Conservation (phyloP, 2,329 filamentous ascomycete genomes). For the Fusarium cicatricum region DNA sequence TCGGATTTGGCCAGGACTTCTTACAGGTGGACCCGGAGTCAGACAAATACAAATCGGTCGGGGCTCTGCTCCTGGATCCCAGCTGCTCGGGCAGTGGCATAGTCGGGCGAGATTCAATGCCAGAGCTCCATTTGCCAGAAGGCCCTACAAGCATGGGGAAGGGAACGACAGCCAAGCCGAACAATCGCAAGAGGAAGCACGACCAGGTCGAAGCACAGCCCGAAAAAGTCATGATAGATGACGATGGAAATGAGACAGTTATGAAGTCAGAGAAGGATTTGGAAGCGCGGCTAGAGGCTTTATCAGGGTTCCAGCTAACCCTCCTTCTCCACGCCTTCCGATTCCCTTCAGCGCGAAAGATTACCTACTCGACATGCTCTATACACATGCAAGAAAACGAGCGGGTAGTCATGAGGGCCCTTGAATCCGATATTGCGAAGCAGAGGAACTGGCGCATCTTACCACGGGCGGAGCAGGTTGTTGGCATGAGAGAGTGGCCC, state of each 20-base stretch:
- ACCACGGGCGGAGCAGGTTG: slow-evolving; percentile 74
- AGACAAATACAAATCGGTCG: slow-evolving; percentile 72
- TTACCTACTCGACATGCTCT: slow-evolving; percentile 96
- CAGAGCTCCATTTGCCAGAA: slow-evolving; percentile 68
- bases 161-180: slow-evolving; percentile 26
- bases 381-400: slow-evolving; percentile 91
- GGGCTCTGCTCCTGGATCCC: slow-evolving; percentile 85
- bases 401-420: slow-evolving; percentile 75
- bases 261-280: slow-evolving; percentile 65
- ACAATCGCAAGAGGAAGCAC: slow-evolving; percentile 57
- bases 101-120: slow-evolving; percentile 83
- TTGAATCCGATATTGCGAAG: slow-evolving; percentile 72
- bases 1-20: slow-evolving; percentile 83
- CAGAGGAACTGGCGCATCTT: slow-evolving; percentile 81
- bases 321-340: slow-evolving; percentile 84
- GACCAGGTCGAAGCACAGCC: slow-evolving; percentile 45
- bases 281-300: slow-evolving; percentile 70
- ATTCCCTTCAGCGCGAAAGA: slow-evolving; percentile 77
- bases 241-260: slow-evolving; percentile 64
- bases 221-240: slow-evolving; percentile 58
- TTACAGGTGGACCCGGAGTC: slow-evolving; percentile 74
- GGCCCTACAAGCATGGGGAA: slow-evolving; percentile 34
- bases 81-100: slow-evolving; percentile 98
- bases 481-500: slow-evolving; percentile 79
- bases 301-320: slow-evolving; percentile 83